Evolutionary conservation across 2,329 filamentous ascomycete species (phyloP).

Genomic region (Aspergillus niger): DNA sequence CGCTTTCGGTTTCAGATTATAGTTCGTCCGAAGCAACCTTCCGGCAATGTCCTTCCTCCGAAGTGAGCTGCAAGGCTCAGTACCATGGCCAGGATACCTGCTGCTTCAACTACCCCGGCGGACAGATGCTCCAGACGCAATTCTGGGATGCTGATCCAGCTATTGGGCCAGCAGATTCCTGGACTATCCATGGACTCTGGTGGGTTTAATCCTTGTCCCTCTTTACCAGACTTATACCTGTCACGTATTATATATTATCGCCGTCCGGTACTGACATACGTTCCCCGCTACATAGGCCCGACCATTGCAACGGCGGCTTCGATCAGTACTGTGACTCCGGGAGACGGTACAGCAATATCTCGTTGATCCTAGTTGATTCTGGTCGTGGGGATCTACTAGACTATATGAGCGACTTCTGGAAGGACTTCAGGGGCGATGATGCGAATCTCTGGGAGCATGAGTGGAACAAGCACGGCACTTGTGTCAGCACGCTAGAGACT

Average conservation of each 20-base stretch:
- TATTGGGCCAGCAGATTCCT: conserved; percentile 67
- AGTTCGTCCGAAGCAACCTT: conserved; percentile 15
- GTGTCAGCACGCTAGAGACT: conserved; percentile 68
- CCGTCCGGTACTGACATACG: neutral
- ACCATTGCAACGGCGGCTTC: conserved; percentile 70
- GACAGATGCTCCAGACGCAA: conserved; percentile 71
- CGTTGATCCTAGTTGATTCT: conserved; percentile 59
- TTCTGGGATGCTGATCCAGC: conserved; percentile 73
- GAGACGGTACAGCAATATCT: conserved; percentile 67
- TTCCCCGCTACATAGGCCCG: conserved; percentile 49
- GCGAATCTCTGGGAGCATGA: conserved; percentile 73
- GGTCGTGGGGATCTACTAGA: conserved; percentile 59
- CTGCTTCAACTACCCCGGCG: conserved; percentile 73
- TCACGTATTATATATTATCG: neutral
- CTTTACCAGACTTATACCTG: neutral
- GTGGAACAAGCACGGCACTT: conserved; percentile 75
- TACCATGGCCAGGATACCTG: conserved; percentile 65
- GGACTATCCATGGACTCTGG: conserved; percentile 75
- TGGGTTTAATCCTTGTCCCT: conserved; percentile 27
- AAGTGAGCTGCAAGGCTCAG: conserved; percentile 65
- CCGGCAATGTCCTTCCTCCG: conserved; percentile 36
- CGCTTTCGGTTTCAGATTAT: conserved; percentile 18
- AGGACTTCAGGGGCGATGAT: conserved; percentile 65
- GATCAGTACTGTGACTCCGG: conserved; percentile 65
- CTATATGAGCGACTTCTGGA: conserved; percentile 73